phyloP scores from a whole-genome alignment of 805 yeast genomes.

The Candida endomychidarum region DNA sequence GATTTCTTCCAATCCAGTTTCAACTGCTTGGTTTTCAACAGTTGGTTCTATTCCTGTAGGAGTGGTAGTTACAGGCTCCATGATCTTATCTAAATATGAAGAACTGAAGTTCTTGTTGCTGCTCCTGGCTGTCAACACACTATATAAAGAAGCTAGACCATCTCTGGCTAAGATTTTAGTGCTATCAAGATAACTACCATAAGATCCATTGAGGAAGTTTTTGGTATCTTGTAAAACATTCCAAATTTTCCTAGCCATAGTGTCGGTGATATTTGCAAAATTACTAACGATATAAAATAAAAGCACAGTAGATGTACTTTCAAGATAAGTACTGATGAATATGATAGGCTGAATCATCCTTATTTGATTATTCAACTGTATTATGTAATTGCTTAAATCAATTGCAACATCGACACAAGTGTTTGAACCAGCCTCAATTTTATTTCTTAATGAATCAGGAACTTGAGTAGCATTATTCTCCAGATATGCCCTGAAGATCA shows the following conservation, averaged over 20 bases:
- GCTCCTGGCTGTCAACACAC: slow-evolving; percentile 10
- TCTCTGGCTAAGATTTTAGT: slow-evolving; percentile 20
- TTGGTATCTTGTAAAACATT: slow-evolving; percentile 20
- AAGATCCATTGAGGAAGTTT: slow-evolving; percentile 18
- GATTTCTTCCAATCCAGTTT: slow-evolving; percentile 8
- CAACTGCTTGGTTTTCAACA: slow-evolving; percentile 1
- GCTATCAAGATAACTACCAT: slow-evolving; percentile 20
- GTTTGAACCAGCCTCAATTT: slow-evolving; percentile 15
- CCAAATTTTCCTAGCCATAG: slow-evolving; percentile 18
- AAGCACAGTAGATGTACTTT: slow-evolving; percentile 20
- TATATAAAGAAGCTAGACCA: slow-evolving; percentile 18
- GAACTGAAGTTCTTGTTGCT: neutral
- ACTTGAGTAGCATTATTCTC: slow-evolving; percentile 12
- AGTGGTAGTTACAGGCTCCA: slow-evolving; percentile 7
- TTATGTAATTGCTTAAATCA: slow-evolving; percentile 18
- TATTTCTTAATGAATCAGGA: slow-evolving; percentile 12
- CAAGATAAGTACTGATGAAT: slow-evolving; percentile 21
- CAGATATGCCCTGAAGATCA: slow-evolving; percentile 21
- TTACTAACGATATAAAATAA: slow-evolving; percentile 18
- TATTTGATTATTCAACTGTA: slow-evolving; percentile 17
- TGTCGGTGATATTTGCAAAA: slow-evolving; percentile 15
- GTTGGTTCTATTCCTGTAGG: neutral
- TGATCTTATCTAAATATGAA: slow-evolving; percentile 16
- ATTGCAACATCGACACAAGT: slow-evolving; percentile 19
- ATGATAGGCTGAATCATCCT: slow-evolving; percentile 20